phyloP scores from a whole-genome alignment of 306 rosid species.

The Casuarina equisetifolia region DNA sequence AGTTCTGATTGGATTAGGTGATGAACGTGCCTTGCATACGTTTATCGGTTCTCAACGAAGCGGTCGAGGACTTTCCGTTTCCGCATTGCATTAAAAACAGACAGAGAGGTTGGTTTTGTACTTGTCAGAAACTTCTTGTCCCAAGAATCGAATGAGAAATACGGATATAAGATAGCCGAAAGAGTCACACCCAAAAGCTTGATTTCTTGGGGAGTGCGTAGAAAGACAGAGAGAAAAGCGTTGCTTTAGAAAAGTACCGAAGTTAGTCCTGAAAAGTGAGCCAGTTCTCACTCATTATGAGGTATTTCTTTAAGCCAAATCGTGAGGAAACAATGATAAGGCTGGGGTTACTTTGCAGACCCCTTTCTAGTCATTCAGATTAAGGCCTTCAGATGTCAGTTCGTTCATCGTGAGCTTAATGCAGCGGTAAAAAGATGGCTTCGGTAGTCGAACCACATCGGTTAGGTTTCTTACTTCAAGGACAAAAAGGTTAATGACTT shows the following conservation, averaged over 20 bases:
- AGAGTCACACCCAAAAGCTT: not conserved
- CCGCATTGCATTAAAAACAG: too few species aligned
- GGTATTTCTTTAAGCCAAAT: slow-evolving; percentile 12
- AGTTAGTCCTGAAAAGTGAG: not conserved
- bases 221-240: not conserved
- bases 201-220: not conserved
- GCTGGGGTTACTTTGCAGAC: slow-evolving; percentile 33
- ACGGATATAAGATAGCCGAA: too few species aligned
- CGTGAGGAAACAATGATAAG: slow-evolving; percentile 35
- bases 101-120: too few species aligned
- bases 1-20: not conserved
- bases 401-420: slow-evolving; percentile 11
- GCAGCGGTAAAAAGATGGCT: slow-evolving; percentile 5
- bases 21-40: not conserved
- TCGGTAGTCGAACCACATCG: not conserved
- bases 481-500: not conserved
- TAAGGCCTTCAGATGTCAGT: not conserved
- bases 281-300: not conserved
- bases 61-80: too few species aligned
- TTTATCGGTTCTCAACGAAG: not conserved
- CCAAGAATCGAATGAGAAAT: too few species aligned
- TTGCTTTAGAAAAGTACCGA: slow-evolving; percentile 43
- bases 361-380: not conserved
- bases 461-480: not conserved
- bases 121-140: too few species aligned